A percentile compares a stretch with the other conserved stretches of the same genome.
phyloP scores from a whole-genome alignment of 148 eudicot species.

The Polygonum aviculare region DNA sequence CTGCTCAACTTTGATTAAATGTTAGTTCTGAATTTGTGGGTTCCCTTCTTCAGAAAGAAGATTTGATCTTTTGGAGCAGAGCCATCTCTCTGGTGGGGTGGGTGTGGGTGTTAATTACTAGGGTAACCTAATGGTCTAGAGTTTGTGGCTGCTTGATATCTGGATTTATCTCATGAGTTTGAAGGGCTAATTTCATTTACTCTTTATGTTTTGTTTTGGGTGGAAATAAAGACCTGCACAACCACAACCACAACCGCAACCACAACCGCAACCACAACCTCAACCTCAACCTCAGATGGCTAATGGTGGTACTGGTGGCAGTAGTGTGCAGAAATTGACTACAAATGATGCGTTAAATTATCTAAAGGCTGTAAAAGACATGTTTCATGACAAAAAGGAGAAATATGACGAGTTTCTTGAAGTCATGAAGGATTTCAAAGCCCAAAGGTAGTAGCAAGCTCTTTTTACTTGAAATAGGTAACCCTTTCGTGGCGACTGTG shows the following conservation, averaged over 20 bases:
- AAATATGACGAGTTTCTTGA: conserved; percentile 91
- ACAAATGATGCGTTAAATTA: conserved; percentile 88
- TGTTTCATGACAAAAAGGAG: conserved; percentile 89
- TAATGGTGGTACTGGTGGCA: conserved; percentile 26
- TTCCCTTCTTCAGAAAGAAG: background rate
- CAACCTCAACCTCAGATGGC: conserved; percentile 34
- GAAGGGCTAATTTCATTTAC: conserved; percentile 5
- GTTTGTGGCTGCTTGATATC: background rate
- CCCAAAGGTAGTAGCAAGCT: conserved; percentile 49
- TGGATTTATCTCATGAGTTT: background rate
- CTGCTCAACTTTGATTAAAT: background rate
- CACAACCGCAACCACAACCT: conserved; percentile 14
- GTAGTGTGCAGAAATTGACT: conserved; percentile 59
- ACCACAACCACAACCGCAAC: background rate
- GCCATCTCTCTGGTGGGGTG: background rate
- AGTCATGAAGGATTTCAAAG: conserved; percentile 98
- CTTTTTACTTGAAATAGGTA: background rate
- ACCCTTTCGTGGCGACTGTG: conserved; percentile 5
- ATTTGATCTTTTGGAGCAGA: conserved; percentile 3
- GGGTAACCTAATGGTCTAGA: background rate
- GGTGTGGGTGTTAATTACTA: background rate
- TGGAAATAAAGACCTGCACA: conserved; percentile 45
- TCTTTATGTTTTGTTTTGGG: background rate
- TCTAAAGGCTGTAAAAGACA: conserved; percentile 93
- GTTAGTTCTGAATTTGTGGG: background rate